Evolutionary conservation across 2,329 filamentous ascomycete genomes (phyloP), one percentile per base, ranked within the genome.

Genomic region (Phoma herbarum): DNA sequence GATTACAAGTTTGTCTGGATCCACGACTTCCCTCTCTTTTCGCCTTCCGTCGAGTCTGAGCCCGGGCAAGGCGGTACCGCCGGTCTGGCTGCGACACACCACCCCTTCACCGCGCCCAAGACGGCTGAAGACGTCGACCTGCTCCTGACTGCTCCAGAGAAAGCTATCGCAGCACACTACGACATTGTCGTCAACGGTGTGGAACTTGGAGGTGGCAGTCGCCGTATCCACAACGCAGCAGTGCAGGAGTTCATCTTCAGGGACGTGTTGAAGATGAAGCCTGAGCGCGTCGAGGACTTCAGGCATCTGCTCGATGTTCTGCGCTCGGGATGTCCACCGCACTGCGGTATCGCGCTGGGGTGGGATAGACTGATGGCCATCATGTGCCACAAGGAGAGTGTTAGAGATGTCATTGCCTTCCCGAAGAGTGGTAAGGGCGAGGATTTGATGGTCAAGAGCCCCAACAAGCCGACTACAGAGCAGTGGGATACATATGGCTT

Each of bases 111-210:
- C 0, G 91, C 95, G 0, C 95, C 95, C 0, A 86, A 91, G 33
- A 86, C 86, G 0, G 77, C 84, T 0, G 80, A 81, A 4, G 93
- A 98, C 72, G 85, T 96, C 16, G 88, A 92, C 37, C 78, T 92
- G 0, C 85, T 98, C 1, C 82, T 88, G 35, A 88, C 83, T 0
- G 83, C 93, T 39, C 94, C 95, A 0, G 82, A 92, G 0, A 78
- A 83, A 45, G 92, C 87, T 1, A 86, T 85, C 66, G 96, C 90
- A 3, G 94, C 96, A 69, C 93, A 97, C 74, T 99, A 97, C 78
- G 95, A 99, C 69, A 87, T 99, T 14, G 94, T 99, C 0, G 86
- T 98, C 68, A 99, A 99, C 74, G 95, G 95, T 4, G 87, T 97
- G 5, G 95, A 99, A 77, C 85, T 99, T 1, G 95, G 95, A 25